A percentile compares a stretch with the other conserved stretches of the same genome.
phyloP scores from a whole-genome alignment of 1,284 basidiomycete genomes.

The Leccinum insolens region DNA sequence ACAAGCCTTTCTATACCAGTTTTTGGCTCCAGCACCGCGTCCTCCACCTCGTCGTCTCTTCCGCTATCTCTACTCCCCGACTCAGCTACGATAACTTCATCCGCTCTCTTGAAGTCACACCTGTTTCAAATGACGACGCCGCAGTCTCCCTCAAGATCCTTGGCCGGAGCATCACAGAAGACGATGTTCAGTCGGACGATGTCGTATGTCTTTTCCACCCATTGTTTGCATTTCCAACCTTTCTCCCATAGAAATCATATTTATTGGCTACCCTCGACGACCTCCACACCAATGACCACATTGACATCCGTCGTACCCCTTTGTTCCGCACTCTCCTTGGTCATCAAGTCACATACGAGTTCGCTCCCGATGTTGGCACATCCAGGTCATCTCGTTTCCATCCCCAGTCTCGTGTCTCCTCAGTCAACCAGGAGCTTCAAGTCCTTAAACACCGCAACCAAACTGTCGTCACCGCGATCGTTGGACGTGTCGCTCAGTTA shows the following conservation, averaged over 20 bases:
- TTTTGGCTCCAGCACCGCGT: slow-evolving; percentile 54
- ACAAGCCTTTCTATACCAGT: slow-evolving; percentile 42
- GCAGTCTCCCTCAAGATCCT: slow-evolving; percentile 31
- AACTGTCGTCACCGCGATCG: slow-evolving; percentile 54
- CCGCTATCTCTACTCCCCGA: slow-evolving; percentile 35
- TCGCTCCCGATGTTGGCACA: slow-evolving; percentile 12
- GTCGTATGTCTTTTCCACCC: slow-evolving; percentile 38
- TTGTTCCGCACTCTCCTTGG: slow-evolving; percentile 35
- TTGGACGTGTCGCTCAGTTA: slow-evolving; percentile 47
- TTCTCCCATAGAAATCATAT: slow-evolving; percentile 40
- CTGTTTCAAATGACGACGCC: slow-evolving; percentile 26
- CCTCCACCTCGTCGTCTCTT: slow-evolving; percentile 47
- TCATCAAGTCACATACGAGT: slow-evolving; percentile 27
- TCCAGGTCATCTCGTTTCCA: slow-evolving; percentile 22
- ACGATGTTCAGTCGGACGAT: slow-evolving; percentile 46
- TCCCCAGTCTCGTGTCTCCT: slow-evolving; percentile 16
- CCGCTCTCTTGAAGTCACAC: slow-evolving; percentile 34
- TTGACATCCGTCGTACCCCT: slow-evolving; percentile 39
- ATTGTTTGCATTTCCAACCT: slow-evolving; percentile 6
- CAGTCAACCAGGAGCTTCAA: slow-evolving; percentile 34
- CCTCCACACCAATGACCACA: slow-evolving; percentile 33
- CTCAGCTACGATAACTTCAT: slow-evolving; percentile 44
- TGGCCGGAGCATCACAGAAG: slow-evolving; percentile 34
- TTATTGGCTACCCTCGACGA: slow-evolving; percentile 38
- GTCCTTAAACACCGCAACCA: slow-evolving; percentile 42